phyloP scores from a whole-genome alignment of 2,329 filamentous ascomycete species.

The Curvularia lunata region DNA sequence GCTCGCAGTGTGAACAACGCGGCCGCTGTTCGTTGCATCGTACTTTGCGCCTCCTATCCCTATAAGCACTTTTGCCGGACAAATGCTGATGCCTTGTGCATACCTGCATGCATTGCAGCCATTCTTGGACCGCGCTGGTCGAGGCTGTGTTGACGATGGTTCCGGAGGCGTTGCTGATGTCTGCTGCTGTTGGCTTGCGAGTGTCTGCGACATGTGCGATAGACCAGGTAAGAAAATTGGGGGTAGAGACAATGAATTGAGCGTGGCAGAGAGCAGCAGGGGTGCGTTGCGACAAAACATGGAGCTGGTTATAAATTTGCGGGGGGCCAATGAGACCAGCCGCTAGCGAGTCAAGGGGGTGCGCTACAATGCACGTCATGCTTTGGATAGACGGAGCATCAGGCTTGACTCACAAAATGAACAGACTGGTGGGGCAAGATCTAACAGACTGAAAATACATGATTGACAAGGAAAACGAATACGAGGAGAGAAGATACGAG shows the following conservation, averaged over 20 bases:
- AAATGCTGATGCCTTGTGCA: neutral
- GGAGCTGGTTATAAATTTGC: neutral
- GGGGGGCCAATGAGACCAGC: neutral
- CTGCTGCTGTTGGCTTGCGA: neutral
- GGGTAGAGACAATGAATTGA: neutral
- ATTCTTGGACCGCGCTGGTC: neutral
- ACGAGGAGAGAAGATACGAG: too few relatives aligned
- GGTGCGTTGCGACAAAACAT: neutral
- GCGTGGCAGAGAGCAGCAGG: neutral
- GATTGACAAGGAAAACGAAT: too few relatives aligned
- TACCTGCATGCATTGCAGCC: neutral
- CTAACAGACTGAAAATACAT: too few relatives aligned
- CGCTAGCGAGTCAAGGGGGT: neutral
- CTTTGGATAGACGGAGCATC: neutral
- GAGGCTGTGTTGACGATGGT: neutral
- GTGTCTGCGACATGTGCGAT: neutral
- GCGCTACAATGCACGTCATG: neutral
- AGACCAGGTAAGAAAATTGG: neutral
- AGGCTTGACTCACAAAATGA: too few relatives aligned
- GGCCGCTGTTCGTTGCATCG: neutral
- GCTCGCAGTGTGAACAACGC: neutral
- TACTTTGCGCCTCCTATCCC: neutral
- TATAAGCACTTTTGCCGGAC: neutral
- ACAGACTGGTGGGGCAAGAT: too few relatives aligned
- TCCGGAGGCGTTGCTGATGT: neutral